phyloP scores from a whole-genome alignment of 176 grass and related monocot genomes.

The Ensete glaucum region DNA sequence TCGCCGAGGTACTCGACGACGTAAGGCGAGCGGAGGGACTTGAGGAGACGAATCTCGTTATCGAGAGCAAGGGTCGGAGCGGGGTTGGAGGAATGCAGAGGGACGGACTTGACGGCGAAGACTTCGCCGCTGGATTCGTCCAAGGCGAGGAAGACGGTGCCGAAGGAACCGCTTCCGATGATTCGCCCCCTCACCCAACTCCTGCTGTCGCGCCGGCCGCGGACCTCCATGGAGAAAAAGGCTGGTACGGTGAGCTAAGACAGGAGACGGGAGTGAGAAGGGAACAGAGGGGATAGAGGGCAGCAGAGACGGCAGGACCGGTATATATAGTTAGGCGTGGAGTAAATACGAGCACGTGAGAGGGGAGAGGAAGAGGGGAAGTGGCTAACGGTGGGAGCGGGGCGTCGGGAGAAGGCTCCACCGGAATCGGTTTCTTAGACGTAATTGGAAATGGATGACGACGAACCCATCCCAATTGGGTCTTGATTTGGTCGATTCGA shows the following conservation, averaged over 20 bases:
- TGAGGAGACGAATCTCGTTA: slow-evolving; percentile 67
- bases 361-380: too few species aligned
- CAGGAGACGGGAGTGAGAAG: slow-evolving; percentile 14
- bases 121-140: slow-evolving; percentile 26
- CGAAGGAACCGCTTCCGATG: slow-evolving; percentile 74
- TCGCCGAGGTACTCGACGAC: slow-evolving; percentile 67
- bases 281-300: neutral
- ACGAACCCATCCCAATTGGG: too few species aligned
- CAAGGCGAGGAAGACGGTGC: slow-evolving; percentile 49
- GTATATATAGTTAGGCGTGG: too few species aligned
- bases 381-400: neutral
- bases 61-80: slow-evolving; percentile 46
- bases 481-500: too few species aligned
- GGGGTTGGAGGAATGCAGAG: slow-evolving; percentile 15
- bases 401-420: neutral
- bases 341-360: neutral
- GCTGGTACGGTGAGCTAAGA: neutral
- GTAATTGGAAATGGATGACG: neutral
- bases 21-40: slow-evolving; percentile 44
- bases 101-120: slow-evolving; percentile 81
- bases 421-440: neutral
- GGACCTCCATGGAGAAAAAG: slow-evolving; percentile 16
- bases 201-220: neutral
- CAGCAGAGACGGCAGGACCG: neutral
- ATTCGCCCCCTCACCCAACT: slow-evolving; percentile 58